Evolutionary conservation across 345 rosid species (phyloP).

Genomic region (Hibiscus syriacus): DNA sequence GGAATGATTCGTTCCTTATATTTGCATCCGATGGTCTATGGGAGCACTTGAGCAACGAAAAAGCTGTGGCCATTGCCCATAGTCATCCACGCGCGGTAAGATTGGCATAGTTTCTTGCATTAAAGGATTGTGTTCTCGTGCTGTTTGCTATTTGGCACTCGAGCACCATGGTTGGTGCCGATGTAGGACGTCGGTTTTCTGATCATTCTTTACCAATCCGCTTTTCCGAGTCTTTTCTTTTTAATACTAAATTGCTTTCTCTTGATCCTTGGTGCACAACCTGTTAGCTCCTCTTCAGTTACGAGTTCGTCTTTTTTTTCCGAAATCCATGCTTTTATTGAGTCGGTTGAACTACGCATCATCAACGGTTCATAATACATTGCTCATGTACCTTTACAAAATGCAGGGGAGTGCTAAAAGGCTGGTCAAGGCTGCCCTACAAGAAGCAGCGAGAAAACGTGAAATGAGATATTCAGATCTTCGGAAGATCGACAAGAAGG

Average conservation of each 20-base stretch:
- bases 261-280: not conserved
- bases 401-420: conserved; percentile 82
- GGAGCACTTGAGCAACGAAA: conserved; percentile 84
- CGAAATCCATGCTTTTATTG: not conserved
- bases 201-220: not conserved
- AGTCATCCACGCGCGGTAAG: conserved; percentile 71
- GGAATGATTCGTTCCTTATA: conserved; percentile 79
- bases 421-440: conserved; percentile 77
- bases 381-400: not conserved
- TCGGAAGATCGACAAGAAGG: conserved; percentile 73
- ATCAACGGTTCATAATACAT: too few relatives aligned
- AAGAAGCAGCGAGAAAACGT: conserved; percentile 83
- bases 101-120: conserved; percentile 2
- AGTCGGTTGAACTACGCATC: not conserved
- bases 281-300: not conserved
- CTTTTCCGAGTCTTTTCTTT: not conserved
- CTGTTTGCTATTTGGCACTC: not conserved
- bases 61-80: conserved; percentile 83
- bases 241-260: not conserved
- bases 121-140: not conserved
- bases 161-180: not conserved
- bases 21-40: conserved; percentile 97
- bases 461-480: conserved; percentile 89
- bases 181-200: not conserved
- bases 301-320: not conserved